Evolutionary conservation across 805 yeast species (phyloP), one percentile per base, ranked within the genome.

Genomic region (Kuraishia piskuri): DNA sequence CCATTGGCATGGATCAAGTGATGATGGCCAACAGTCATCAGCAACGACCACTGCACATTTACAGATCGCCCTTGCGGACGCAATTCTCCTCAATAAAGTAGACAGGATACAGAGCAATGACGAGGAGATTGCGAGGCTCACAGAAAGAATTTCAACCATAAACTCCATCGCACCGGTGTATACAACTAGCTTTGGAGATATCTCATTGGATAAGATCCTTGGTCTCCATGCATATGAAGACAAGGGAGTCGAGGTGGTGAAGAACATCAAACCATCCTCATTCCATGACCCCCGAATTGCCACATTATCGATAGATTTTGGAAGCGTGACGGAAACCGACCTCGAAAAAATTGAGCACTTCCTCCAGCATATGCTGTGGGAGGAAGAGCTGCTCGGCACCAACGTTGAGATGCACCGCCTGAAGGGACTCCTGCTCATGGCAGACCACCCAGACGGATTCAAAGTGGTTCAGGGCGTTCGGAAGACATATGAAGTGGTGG

Each of bases 41-140:
- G 51, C 51, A 5, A 45, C 44, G 2, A 85, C 96, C 0, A 86
- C 96, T 1, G 97, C 98, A 0, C 90, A 87, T 63, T 73, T 89
- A 31, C 99, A 94, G 69, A 78, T 94, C 21, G 96, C 96, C 0
- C 71, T 90, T 64, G 97, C 97, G 0, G 99, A 94, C 66, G 81
- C 81, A 5, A 74, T 94, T 0, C 61, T 94, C 10, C 58, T 94
- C 55, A 94, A 94, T 69, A 94, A 94, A 66, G 67, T 80, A 46
- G 99, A 94, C 61, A 74, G 67, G 19, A 58, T 79, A 2, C 66
- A 70, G 8, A 55, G 58, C 1, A 58, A 59, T 3, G 52, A 55
- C 1, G 59, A 58, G 0, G 58, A 58, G 3, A 57, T 62, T 8
- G 61, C 62, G 0, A 59, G 57, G 1, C 66, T 86, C 10, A 61